A percentile compares a stretch with the other conserved stretches of the same genome.
Conservation (phyloP, 2,329 filamentous ascomycete species). For the Fusarium tjaetaba region DNA sequence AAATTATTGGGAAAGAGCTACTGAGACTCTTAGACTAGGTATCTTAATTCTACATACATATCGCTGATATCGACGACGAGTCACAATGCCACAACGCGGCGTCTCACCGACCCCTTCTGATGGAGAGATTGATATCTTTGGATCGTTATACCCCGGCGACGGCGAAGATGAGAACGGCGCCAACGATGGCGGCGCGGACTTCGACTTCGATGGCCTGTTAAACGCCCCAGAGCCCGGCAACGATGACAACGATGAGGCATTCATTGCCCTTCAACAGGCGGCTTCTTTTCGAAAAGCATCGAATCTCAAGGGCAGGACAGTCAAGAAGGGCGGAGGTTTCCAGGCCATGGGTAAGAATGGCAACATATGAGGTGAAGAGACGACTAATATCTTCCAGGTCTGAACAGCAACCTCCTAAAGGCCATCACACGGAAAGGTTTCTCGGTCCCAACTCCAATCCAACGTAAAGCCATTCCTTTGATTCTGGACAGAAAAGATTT, state of each 20-base stretch:
- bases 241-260: slow-evolving; percentile 81
- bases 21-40: slow-evolving; percentile 3
- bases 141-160: slow-evolving; percentile 74
- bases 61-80: slow-evolving; percentile 11
- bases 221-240: slow-evolving; percentile 57
- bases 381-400: slow-evolving; percentile 56
- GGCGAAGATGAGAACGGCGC: slow-evolving; percentile 58
- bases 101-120: slow-evolving; percentile 87
- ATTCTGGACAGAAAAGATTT: slow-evolving; percentile 92
- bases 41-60: slow-evolving; percentile 9
- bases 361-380: background rate
- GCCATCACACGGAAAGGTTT: slow-evolving; percentile 95
- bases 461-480: slow-evolving; percentile 94
- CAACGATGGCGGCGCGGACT: slow-evolving; percentile 52
- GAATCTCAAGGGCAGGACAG: slow-evolving; percentile 83
- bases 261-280: slow-evolving; percentile 88
- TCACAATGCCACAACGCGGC: slow-evolving; percentile 74
- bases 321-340: slow-evolving; percentile 96
- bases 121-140: slow-evolving; percentile 89
- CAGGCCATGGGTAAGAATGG: slow-evolving; percentile 81
- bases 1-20: slow-evolving; percentile 46
- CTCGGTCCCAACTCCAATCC: slow-evolving; percentile 94
- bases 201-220: slow-evolving; percentile 71
- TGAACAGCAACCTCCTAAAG: slow-evolving; percentile 85
- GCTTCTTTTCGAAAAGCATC: slow-evolving; percentile 87